phyloP scores from a whole-genome alignment of 352 stramenopile genomes.

The Pythium aphanidermatum region DNA sequence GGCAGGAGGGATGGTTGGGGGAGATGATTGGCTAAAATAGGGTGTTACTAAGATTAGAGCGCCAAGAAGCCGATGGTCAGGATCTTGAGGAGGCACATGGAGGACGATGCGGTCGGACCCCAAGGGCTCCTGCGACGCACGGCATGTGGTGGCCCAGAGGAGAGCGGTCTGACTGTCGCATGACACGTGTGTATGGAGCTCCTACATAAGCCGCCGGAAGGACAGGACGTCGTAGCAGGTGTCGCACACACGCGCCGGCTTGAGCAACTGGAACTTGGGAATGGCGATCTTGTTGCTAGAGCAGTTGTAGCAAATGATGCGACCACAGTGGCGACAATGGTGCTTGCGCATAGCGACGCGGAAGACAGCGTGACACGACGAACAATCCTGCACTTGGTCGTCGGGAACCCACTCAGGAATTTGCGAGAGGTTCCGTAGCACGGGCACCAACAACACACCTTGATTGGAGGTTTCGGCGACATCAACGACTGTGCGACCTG shows the following conservation, averaged over 20 bases:
- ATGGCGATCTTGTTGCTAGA: constrained; percentile 81
- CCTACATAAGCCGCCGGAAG: constrained; percentile 77
- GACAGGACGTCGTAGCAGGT: constrained; percentile 82
- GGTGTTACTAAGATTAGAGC: constrained; percentile 11
- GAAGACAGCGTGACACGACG: constrained; percentile 67
- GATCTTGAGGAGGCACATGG: too few species aligned
- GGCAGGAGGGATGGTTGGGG: constrained; percentile 9
- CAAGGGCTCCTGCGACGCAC: too few species aligned
- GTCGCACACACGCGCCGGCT: constrained; percentile 70
- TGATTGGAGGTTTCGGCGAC: constrained; percentile 79
- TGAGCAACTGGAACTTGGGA: constrained; percentile 74
- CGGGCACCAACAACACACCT: constrained; percentile 69
- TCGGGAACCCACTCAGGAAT: constrained; percentile 60
- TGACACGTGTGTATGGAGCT: too few species aligned
- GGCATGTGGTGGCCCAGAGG: too few species aligned
- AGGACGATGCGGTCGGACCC: too few species aligned
- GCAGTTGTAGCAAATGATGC: constrained; percentile 83
- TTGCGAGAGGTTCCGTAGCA: constrained; percentile 68
- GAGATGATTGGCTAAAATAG: constrained; percentile 17
- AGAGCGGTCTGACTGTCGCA: too few species aligned
- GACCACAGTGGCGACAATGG: constrained; percentile 78
- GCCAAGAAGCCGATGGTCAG: too few species aligned
- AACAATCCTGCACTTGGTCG: constrained; percentile 65
- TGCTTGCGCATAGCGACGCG: constrained; percentile 81
- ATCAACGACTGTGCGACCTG: constrained; percentile 75